Percentiles rank a stretch among this genome's conserved stretches.
These are phyloP conservation scores for Oryza punctata DNA, from an alignment of 176 grass and related monocot genomes.

Conservation along the genomic window DNA sequence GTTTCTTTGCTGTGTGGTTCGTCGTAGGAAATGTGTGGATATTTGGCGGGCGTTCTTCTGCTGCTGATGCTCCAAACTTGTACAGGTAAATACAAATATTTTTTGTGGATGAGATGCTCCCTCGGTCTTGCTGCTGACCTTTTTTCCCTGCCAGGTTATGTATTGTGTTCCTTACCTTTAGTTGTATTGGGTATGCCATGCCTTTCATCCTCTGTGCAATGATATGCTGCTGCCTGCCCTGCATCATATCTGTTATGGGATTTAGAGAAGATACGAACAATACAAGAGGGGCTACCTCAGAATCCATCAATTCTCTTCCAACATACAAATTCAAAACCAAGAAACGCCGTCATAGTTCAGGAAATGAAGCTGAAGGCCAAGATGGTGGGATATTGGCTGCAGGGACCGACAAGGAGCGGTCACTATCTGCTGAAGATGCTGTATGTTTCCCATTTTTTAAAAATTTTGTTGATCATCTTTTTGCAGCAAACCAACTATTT, in stretches of 20 bases:
- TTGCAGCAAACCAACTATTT: neutral
- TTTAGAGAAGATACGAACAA: constrained; percentile 82
- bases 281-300: constrained; percentile 82
- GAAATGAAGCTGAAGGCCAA: constrained; percentile 55
- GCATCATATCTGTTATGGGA: constrained; percentile 90
- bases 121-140: constrained; percentile 21
- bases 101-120: constrained; percentile 14
- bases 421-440: constrained; percentile 80
- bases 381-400: constrained; percentile 77
- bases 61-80: constrained; percentile 80
- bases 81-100: constrained; percentile 61
- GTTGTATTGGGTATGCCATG: constrained; percentile 96
- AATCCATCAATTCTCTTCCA: constrained; percentile 80
- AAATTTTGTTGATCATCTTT: neutral
- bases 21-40: constrained; percentile 99
- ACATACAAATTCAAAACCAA: constrained; percentile 98
- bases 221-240: constrained; percentile 93
- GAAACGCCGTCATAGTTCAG: constrained; percentile 49
- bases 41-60: constrained; percentile 74
- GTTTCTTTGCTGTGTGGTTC: constrained; percentile 98
- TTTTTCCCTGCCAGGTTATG: constrained; percentile 69
- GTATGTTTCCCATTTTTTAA: constrained; percentile 49
- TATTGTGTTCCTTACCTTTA: constrained; percentile 91
- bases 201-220: constrained; percentile 93
- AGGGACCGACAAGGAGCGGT: constrained; percentile 78